A percentile compares a stretch with the other conserved stretches of the same genome.
These are phyloP conservation scores for Fragilariopsis cylindrus DNA, from an alignment of 108 stramenopile species.

Conservation along the genomic window DNA sequence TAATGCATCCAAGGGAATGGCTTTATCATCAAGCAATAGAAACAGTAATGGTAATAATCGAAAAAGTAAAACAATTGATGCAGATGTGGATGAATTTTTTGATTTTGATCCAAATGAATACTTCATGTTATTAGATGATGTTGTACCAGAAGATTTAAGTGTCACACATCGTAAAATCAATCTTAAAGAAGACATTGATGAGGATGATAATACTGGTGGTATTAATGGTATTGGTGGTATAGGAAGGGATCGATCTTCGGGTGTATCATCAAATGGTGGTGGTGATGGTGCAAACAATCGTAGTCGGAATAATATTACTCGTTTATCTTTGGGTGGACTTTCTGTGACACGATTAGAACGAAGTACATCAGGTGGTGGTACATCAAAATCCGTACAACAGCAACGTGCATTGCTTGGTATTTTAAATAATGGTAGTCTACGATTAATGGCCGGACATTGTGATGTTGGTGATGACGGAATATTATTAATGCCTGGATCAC, in stretches of 20 bases:
- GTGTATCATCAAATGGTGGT: constrained; percentile 1
- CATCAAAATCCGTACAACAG: constrained; percentile 13
- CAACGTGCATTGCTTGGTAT: constrained; percentile 35
- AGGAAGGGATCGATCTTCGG: background rate
- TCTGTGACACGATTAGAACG: constrained; percentile 39
- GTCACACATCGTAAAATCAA: constrained; percentile 46
- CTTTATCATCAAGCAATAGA: background rate
- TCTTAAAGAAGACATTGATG: constrained; percentile 35
- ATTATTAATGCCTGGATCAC: constrained; percentile 56
- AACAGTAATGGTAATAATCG: constrained; percentile 24
- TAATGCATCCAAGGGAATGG: background rate
- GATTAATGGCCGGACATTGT: constrained; percentile 36
- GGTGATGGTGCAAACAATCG: constrained; percentile 13
- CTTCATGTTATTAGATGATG: constrained; percentile 94
- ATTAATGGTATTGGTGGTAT: background rate
- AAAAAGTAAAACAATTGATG: constrained; percentile 42
- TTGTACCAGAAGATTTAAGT: constrained; percentile 72
- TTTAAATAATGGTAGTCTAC: constrained; percentile 37
- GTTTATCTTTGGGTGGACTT: constrained; percentile 41
- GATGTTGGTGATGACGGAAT: constrained; percentile 59
- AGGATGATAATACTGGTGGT: background rate
- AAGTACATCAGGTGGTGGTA: background rate
- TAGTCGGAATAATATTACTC: constrained; percentile 20
- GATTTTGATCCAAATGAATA: constrained; percentile 70
- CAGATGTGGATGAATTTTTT: constrained; percentile 66